Evolutionary conservation across 768 basidiomycete species (phyloP), one percentile per base, ranked within the genome.

Genomic region (Daedalea quercina): DNA sequence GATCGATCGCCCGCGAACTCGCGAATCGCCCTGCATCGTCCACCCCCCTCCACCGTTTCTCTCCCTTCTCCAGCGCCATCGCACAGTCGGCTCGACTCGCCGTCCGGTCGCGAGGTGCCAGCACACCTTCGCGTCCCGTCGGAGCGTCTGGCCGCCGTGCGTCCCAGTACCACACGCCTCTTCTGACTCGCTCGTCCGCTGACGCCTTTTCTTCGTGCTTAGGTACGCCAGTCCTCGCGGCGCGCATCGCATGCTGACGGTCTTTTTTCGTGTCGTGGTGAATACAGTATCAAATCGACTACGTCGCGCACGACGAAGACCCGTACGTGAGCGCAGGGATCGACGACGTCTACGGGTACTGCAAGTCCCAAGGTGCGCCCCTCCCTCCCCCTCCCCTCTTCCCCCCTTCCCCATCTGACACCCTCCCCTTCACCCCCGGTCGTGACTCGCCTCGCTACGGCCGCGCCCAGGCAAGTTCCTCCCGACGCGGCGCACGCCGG

Each of bases 221-320:
- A 57, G 56, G 56, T 57, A 51, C 50, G 37, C 37, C 3, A 3
- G 43, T 53, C 7, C 28, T 49, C 15, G 20, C 35, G 9, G 23
- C 33, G 28, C 11, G 19, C 28, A 40, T 34, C 28, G 8, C 33
- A 25, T 52, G 31, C 51, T 37, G 26, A 31, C 28, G n/a, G n/a
- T 11, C 28, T 11, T 31, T 11, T 12, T 33, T 20, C 24, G 28
- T 23, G 17, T 28, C n/a, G 6, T 24, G 6, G 19, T 22, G 24
- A 2, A 6, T 45, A 22, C 51, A 67, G 67, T 83, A 89, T 67
- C 67, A 85, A 68, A 95, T 99, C 57, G 96, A 99, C 67, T 99
- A 97, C 62, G 87, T 98, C 44, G 94, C 94, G 2, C 96, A 99
- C 61, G 96, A 99, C 63, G 94, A 97, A 63, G 82, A 79, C 49